Evolutionary conservation across 208 protist genomes (phyloP), one percentile per base, ranked within the genome.

Genomic region (Trypanosoma caninum): DNA sequence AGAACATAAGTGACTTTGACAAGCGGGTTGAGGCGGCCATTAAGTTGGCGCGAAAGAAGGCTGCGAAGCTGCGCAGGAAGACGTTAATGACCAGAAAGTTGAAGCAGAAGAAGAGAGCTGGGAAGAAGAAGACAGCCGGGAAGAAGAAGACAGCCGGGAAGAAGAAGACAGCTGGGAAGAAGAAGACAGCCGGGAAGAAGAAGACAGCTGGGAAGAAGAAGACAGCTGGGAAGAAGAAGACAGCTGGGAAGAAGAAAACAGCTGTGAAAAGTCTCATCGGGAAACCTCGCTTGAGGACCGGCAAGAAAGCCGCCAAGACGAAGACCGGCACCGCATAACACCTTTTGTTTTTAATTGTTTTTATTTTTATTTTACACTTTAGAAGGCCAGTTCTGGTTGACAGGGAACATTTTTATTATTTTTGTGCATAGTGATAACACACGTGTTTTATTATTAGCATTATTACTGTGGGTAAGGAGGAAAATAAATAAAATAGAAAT

Each of bases 201-300:
- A 63, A 64, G 60, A 72, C 54, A 27, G 27, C 9, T 9, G 33
- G 44, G 14, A 66, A 61, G 54, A 53, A 37, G 16, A 71, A 72
- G 55, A 47, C 7, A 28, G 18, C 3, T 11, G 31, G 16, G 4
- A 60, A 53, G 52, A 25, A 34, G 47, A 53, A 33, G 47, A 8
- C 44, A 25, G 16, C 2, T 16, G 38, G 38, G 51, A 31, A 31
- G 51, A 56, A 31, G 18, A 20, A 8, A 16, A 27, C 8, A 7
- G 38, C 46, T n/a, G n/a, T n/a, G n/a, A n/a, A n/a, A n/a, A n/a
- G n/a, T n/a, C n/a, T n/a, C n/a, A n/a, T n/a, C n/a, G n/a, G n/a
- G n/a, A n/a, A n/a, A n/a, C n/a, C n/a, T n/a, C n/a, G n/a, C n/a
- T n/a, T n/a, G n/a, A n/a, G n/a, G n/a, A 30, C 16, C 33, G 18